phyloP scores from a whole-genome alignment of 345 rosid genomes.

The Punica granatum region DNA sequence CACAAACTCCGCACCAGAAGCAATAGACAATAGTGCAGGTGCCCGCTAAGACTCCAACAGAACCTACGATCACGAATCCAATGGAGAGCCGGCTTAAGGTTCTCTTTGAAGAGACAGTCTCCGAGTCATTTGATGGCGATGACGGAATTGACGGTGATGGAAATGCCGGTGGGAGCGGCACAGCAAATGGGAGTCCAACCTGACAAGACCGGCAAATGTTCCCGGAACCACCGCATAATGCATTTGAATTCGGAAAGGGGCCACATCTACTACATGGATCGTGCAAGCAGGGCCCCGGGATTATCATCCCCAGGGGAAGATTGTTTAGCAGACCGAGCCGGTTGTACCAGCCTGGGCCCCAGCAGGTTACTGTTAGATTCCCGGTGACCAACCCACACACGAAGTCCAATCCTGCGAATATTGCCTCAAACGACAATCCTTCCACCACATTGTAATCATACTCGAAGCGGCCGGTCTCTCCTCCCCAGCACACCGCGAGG shows the following conservation, averaged over 20 bases:
- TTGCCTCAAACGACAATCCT: conserved; percentile 34
- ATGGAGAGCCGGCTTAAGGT: conserved; percentile 22
- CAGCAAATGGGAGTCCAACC: conserved; percentile 33
- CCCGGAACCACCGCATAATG: conserved; percentile 40
- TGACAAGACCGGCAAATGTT: conserved; percentile 47
- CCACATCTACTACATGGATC: conserved; percentile 36
- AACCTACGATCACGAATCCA: conserved; percentile 32
- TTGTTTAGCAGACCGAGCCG: conserved; percentile 3
- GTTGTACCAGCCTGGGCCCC: conserved; percentile 45
- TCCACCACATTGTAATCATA: conserved; percentile 7
- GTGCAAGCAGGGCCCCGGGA: conserved; percentile 55
- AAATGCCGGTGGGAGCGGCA: conserved; percentile 27
- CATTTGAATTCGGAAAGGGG: conserved; percentile 35
- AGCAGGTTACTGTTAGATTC: conserved; percentile 40
- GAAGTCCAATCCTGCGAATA: conserved; percentile 38
- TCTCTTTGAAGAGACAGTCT: conserved; percentile 9
- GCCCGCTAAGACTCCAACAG: conserved; percentile 39
- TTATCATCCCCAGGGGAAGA: conserved; percentile 26
- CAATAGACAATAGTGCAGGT: conserved; percentile 29
- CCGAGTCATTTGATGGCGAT: conserved; percentile 10
- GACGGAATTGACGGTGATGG: conserved; percentile 16
- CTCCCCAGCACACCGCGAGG: conserved; percentile 49
- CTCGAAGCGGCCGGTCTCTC: conserved; percentile 12
- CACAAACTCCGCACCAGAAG: conserved; percentile 14
- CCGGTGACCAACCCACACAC: conserved; percentile 42